phyloP scores from a whole-genome alignment of 257 asterid species.

The Forsythia suspensa region DNA sequence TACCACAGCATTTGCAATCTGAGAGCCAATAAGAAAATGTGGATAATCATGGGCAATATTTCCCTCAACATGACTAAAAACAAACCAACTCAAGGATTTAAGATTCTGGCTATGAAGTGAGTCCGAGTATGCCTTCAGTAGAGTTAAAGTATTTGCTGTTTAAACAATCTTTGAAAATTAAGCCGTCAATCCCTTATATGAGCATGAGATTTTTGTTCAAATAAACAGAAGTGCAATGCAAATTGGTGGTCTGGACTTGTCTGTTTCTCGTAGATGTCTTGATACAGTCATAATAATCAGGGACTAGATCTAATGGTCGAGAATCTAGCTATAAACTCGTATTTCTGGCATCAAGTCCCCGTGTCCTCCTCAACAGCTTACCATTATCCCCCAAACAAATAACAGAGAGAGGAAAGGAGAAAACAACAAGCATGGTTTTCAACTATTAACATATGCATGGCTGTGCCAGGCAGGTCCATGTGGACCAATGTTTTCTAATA shows the following conservation, averaged over 20 bases:
- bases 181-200: background rate
- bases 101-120: background rate
- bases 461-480: background rate
- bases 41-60: background rate
- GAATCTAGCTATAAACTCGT: background rate
- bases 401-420: background rate
- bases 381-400: background rate
- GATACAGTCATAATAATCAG: background rate
- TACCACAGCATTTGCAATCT: slow-evolving; percentile 60
- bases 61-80: background rate
- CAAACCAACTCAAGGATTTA: background rate
- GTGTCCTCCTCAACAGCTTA: background rate
- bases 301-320: background rate
- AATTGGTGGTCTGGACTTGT: background rate
- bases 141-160: background rate
- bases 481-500: background rate
- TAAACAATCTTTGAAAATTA: background rate
- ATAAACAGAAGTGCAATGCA: background rate
- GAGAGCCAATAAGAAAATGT: slow-evolving; percentile 1
- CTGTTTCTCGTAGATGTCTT: background rate
- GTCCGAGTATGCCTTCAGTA: background rate
- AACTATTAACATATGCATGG: background rate
- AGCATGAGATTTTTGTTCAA: background rate
- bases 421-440: background rate
- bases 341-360: background rate